Base-by-base conservation (phyloP, 139 green algal genomes). In the Ulvella scutata region DNA sequence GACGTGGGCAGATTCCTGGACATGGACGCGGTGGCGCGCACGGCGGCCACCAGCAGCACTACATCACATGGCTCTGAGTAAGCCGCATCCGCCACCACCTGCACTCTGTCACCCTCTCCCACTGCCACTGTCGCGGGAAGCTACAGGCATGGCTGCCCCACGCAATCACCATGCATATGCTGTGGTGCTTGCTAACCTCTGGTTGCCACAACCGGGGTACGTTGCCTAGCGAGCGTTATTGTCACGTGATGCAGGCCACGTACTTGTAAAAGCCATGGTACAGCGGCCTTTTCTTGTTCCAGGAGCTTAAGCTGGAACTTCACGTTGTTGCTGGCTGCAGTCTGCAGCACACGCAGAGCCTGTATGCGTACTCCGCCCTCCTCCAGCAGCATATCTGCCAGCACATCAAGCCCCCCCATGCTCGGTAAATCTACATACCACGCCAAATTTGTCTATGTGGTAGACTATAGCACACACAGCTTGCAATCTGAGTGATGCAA, bases 281-380 rank as follows among this genome's bases (percentile, higher is more conserved):
- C 74, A 6, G 85, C 62, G 29, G 82, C 75, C 0, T 82, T 79
- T 34, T 88, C 67, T 29, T 43, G 35, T 10, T 80, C 43, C 67
- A 90, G 43, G 40, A 90, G 76, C 29, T 79, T 34, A 2, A 38
- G 51, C 62, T 92, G 85, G 67, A 95, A 89, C 23, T 67, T 72
- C 2, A 76, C 76, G 80, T 95, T 95, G 85, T 95, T 95, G 75
- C 81, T 82, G 9, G 85, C 85, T 3, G 90, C 90, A 4, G 87
- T 92, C 26, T 85, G 89, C 37, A 94, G 67, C 36, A 89, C 88
- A n/a, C 51, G 51, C 51, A 78, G 87, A 81, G 0, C 88, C 89
- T 3, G 86, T 87, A 13, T 72, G 76, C 6, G 84, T 79, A 28
- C 82, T 80, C 73, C 92, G 39, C 51, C 51, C 6, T 26, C 51